These are phyloP conservation scores for Hygrocybe coccinea DNA, from an alignment of 768 basidiomycete genomes.

Conservation along the genomic window DNA sequence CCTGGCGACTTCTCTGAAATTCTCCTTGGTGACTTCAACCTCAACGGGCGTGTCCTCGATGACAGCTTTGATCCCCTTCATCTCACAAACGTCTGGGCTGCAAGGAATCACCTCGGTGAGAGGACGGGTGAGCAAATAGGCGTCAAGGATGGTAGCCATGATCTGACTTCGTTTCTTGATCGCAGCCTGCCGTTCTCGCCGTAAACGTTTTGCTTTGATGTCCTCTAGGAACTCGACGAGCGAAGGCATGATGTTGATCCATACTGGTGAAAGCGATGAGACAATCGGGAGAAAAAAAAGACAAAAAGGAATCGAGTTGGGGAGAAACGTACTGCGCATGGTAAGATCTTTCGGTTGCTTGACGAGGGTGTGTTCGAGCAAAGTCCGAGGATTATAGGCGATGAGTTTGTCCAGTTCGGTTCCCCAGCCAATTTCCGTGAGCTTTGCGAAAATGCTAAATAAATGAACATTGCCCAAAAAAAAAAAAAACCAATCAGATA, in stretches of 20 bases:
- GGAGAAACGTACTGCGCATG: constrained; percentile 41
- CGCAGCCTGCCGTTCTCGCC: not conserved
- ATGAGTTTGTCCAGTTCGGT: constrained; percentile 14
- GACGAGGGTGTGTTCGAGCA: constrained; percentile 42
- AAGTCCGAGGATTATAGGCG: not conserved
- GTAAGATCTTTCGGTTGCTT: constrained; percentile 48
- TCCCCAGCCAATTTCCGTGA: constrained; percentile 10
- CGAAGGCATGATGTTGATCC: constrained; percentile 15
- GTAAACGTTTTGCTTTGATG: constrained; percentile 11
- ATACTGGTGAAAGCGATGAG: constrained; percentile 11
- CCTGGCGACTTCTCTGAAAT: constrained; percentile 14
- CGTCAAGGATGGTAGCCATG: constrained; percentile 10
- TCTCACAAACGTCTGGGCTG: constrained; percentile 14
- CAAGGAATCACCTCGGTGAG: constrained; percentile 13
- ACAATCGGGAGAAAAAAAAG: constrained; percentile 3
- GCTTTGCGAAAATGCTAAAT: constrained; percentile 9
- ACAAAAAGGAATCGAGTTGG: constrained; percentile 13
- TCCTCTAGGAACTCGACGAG: constrained; percentile 14
- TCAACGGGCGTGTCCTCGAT: constrained; percentile 16
- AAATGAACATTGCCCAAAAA: constrained; percentile 2
- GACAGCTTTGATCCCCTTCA: constrained; percentile 13
- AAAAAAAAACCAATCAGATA: too few species aligned
- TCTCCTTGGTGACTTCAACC: constrained; percentile 9
- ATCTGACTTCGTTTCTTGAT: constrained; percentile 10
- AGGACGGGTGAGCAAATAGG: constrained; percentile 10